Evolutionary conservation across 139 green algal genomes (phyloP).

Genomic region (Chlamydomonas schloesseri): DNA sequence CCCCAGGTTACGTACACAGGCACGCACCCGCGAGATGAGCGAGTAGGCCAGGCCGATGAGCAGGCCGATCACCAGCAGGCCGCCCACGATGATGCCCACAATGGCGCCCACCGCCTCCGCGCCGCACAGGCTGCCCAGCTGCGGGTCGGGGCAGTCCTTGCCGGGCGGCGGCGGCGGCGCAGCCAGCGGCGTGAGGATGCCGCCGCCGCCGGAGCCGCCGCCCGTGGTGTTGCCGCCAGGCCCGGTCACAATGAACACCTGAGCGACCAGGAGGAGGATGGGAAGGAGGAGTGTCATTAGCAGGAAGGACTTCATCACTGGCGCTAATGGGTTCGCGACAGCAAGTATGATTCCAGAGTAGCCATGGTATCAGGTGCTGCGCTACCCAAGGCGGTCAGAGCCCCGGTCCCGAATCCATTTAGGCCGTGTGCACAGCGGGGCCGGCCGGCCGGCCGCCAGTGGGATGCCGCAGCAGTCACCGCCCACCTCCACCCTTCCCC

Average conservation of each 20-base stretch:
- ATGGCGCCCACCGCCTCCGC: slow-evolving; percentile 44
- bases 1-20: too few species aligned
- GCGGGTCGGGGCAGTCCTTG: not conserved
- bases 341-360: not conserved
- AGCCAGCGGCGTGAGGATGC: not conserved
- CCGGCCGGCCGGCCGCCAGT: too few species aligned
- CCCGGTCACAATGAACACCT: slow-evolving; percentile 22
- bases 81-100: slow-evolving; percentile 39
- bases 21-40: slow-evolving; percentile 11
- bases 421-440: too few species aligned
- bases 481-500: not conserved
- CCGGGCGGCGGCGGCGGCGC: slow-evolving; percentile 15
- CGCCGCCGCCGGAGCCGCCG: not conserved
- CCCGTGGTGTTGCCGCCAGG: not conserved
- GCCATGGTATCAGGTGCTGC: too few species aligned
- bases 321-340: too few species aligned
- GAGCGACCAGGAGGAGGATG: not conserved
- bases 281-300: not conserved
- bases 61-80: slow-evolving; percentile 22
- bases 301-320: too few species aligned
- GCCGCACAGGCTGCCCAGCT: slow-evolving; percentile 47
- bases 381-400: too few species aligned
- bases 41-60: not conserved
- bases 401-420: too few species aligned
- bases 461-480: too few species aligned